These are phyloP conservation scores for Fonsecaea erecta DNA, from an alignment of 2,329 filamentous ascomycete species.

Conservation along the genomic window DNA sequence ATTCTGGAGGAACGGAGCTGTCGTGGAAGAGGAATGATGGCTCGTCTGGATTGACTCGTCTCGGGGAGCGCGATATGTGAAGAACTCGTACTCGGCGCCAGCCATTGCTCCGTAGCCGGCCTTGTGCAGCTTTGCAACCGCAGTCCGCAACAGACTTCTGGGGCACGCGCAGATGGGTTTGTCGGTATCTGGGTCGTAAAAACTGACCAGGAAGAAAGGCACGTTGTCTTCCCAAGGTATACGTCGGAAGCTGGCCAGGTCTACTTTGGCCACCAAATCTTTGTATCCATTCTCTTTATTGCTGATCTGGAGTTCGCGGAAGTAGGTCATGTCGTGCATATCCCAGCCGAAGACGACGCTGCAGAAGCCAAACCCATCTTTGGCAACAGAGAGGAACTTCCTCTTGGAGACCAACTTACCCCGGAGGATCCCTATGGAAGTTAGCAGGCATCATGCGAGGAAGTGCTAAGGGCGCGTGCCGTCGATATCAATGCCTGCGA, in stretches of 20 bases:
- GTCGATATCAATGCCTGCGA: constrained; percentile 86
- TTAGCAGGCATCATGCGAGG: constrained; percentile 14
- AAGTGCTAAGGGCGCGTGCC: constrained; percentile 49
- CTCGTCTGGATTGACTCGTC: constrained; percentile 49
- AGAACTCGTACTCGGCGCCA: constrained; percentile 95
- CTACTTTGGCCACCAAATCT: constrained; percentile 80
- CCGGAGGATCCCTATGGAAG: constrained; percentile 62
- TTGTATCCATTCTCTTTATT: constrained; percentile 90
- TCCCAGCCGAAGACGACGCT: constrained; percentile 96
- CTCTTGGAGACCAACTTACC: constrained; percentile 91
- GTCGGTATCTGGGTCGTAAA: constrained; percentile 77
- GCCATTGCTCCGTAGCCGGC: constrained; percentile 84
- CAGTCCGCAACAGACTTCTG: constrained; percentile 71
- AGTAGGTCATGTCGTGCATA: constrained; percentile 93
- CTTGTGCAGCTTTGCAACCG: constrained; percentile 68
- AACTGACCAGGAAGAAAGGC: constrained; percentile 83
- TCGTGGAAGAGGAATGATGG: constrained; percentile 68
- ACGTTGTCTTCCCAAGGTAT: constrained; percentile 91
- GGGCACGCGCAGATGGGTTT: constrained; percentile 77
- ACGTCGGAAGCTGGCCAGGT: constrained; percentile 75
- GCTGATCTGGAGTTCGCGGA: constrained; percentile 80
- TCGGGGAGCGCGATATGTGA: constrained; percentile 76
- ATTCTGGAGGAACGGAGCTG: constrained; percentile 72
- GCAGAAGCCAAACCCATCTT: constrained; percentile 87
- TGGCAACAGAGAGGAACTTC: constrained; percentile 85